Conservation (phyloP, 257 asterid species). For the Ilex asprella region DNA sequence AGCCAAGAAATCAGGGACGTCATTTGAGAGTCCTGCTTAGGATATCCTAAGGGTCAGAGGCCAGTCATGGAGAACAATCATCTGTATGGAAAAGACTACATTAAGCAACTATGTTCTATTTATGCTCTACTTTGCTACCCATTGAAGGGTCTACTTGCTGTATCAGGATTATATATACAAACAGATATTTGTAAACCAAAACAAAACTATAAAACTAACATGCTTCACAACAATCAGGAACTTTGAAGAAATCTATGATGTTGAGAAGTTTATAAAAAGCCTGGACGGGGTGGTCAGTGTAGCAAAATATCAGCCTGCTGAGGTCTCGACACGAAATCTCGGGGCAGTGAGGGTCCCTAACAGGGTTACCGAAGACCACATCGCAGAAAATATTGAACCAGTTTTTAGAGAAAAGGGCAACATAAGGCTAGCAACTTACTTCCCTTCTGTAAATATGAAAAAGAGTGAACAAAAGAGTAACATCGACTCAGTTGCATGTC, state of each 20-base stretch:
- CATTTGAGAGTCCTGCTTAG: too few relatives aligned
- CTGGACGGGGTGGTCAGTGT: conserved; percentile 76
- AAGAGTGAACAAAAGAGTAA: conserved; percentile 46
- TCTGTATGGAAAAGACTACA: too few relatives aligned
- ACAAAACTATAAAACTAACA: too few relatives aligned
- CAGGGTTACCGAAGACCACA: conserved; percentile 63
- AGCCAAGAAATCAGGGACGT: too few relatives aligned
- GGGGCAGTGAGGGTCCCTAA: conserved; percentile 88
- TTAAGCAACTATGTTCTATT: too few relatives aligned
- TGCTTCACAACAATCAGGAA: conserved; percentile 23
- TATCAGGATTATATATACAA: too few relatives aligned
- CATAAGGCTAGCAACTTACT: conserved; percentile 74
- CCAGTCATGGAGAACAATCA: too few relatives aligned
- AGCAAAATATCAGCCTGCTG: conserved; percentile 48
- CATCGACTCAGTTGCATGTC: conserved; percentile 63
- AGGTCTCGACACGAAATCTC: conserved; percentile 50
- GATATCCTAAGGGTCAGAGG: too few relatives aligned
- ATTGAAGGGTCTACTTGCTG: too few relatives aligned
- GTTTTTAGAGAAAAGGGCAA: conserved; percentile 67
- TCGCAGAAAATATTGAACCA: conserved; percentile 65
- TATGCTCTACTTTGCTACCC: too few relatives aligned
- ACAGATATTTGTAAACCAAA: too few relatives aligned
- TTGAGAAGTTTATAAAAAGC: conserved; percentile 50
- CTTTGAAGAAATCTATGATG: conserved; percentile 64
- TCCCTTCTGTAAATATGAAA: conserved; percentile 92